phyloP scores from a whole-genome alignment of 2,329 filamentous ascomycete species.

The Colletotrichum magnum region DNA sequence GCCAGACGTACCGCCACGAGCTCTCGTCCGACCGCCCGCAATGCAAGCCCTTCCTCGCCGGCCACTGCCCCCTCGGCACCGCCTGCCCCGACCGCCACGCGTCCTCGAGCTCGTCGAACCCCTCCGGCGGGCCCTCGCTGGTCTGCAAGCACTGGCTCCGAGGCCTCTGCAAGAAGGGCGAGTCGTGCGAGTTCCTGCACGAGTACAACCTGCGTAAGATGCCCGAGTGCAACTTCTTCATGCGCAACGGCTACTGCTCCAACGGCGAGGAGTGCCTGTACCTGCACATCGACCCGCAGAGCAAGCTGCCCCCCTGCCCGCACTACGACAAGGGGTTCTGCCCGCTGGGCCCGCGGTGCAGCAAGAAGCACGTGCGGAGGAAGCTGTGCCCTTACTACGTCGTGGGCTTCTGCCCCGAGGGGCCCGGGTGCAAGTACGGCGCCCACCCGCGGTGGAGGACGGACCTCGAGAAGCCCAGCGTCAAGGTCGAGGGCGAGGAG shows the following conservation, averaged over 20 bases:
- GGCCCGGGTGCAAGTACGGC: constrained; percentile 79
- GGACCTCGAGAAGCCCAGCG: constrained; percentile 81
- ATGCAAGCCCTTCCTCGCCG: constrained; percentile 88
- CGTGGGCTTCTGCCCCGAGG: constrained; percentile 95
- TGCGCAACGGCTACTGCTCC: constrained; percentile 92
- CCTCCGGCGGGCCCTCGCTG: constrained; percentile 75
- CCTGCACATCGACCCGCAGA: constrained; percentile 88
- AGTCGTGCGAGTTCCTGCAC: constrained; percentile 97
- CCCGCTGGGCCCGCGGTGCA: constrained; percentile 87
- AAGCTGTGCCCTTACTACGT: constrained; percentile 88
- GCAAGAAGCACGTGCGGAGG: constrained; percentile 89
- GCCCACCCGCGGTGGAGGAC: constrained; percentile 87
- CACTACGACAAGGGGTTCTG: constrained; percentile 98
- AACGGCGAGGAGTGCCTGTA: constrained; percentile 98
- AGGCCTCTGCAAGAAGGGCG: constrained; percentile 96
- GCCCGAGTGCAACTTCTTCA: constrained; percentile 98
- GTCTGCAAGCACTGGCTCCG: constrained; percentile 99
- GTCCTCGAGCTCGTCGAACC: constrained; percentile 56
- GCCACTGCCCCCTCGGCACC: constrained; percentile 88
- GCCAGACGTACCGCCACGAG: constrained; percentile 86
- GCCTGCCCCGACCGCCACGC: constrained; percentile 88
- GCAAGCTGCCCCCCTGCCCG: constrained; percentile 84
- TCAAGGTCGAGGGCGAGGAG: constrained; percentile 77
- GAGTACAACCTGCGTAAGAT: constrained; percentile 99
- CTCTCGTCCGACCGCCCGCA: constrained; percentile 83